phyloP scores from a whole-genome alignment of 2,329 filamentous ascomycete genomes.

The Epichloe elymi region DNA sequence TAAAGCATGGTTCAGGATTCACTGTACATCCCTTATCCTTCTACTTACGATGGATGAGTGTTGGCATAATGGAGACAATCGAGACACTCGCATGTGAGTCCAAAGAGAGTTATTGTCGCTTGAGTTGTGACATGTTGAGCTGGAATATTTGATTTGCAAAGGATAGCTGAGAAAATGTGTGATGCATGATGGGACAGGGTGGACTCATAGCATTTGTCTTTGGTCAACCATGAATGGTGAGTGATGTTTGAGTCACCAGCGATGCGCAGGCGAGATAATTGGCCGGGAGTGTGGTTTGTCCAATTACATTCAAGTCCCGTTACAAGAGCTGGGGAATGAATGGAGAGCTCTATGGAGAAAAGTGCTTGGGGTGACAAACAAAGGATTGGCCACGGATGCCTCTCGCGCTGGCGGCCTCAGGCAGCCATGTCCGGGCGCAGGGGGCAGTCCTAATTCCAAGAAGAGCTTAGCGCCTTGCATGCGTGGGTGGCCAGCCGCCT shows the following conservation, averaged over 20 bases:
- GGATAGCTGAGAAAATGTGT: background rate
- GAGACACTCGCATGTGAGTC: background rate
- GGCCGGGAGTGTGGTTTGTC: background rate
- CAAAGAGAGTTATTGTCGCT: background rate
- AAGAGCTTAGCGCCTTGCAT: slow-evolving; percentile 20
- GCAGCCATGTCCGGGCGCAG: slow-evolving; percentile 10
- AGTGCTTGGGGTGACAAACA: no score
- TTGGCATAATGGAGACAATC: background rate
- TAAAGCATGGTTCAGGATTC: background rate
- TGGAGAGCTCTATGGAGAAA: no score
- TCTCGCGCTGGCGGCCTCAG: slow-evolving; percentile 11
- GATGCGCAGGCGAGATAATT: slow-evolving; percentile 3
- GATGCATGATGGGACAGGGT: background rate
- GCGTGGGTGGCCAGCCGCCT: slow-evolving; percentile 23
- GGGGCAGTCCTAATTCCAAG: slow-evolving; percentile 10
- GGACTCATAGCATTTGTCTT: background rate
- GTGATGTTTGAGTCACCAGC: slow-evolving; percentile 11
- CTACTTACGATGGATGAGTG: background rate
- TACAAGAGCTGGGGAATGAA: no score
- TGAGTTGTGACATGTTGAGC: background rate
- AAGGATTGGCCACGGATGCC: no score
- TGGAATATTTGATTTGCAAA: background rate
- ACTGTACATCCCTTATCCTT: background rate
- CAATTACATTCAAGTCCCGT: no score
- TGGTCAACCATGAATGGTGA: background rate